Evolutionary conservation across 805 yeast genomes (phyloP).

Genomic region (Kregervanrija delftensis): DNA sequence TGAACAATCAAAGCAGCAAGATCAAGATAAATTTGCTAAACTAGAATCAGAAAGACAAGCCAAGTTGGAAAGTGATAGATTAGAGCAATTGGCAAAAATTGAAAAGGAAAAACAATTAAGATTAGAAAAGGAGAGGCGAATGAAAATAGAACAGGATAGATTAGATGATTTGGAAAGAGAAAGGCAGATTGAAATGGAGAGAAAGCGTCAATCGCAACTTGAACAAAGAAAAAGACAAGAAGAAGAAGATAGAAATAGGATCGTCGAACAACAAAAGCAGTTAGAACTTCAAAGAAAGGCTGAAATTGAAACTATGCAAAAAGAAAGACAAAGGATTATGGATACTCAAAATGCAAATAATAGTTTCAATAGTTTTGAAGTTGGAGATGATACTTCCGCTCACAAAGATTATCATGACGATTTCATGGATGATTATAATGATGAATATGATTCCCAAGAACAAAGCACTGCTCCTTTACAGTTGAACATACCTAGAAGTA

Average conservation of each 20-base stretch:
- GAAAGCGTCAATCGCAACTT: background rate
- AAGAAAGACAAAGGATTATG: background rate
- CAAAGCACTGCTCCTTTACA: constrained; percentile 16
- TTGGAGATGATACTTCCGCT: background rate
- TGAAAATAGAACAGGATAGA: constrained; percentile 1
- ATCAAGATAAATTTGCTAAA: background rate
- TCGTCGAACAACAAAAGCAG: background rate
- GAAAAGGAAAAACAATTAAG: constrained; percentile 3
- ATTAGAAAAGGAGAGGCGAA: background rate
- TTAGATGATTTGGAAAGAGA: constrained; percentile 2
- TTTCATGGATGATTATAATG: constrained; percentile 25
- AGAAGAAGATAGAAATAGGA: constrained; percentile 1
- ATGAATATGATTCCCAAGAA: constrained; percentile 13
- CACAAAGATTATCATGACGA: constrained; percentile 17
- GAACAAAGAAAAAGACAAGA: background rate
- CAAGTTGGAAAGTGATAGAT: too few species aligned
- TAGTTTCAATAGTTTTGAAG: background rate
- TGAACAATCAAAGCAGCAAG: background rate
- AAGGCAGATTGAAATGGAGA: constrained; percentile 2
- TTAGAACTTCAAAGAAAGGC: constrained; percentile 1
- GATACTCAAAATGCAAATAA: background rate
- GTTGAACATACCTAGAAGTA: background rate
- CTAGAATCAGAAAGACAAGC: too few species aligned
- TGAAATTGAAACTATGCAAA: background rate
- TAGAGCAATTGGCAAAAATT: background rate